Conservation (phyloP, 2,329 filamentous ascomycete species). For the Alternaria solani region DNA sequence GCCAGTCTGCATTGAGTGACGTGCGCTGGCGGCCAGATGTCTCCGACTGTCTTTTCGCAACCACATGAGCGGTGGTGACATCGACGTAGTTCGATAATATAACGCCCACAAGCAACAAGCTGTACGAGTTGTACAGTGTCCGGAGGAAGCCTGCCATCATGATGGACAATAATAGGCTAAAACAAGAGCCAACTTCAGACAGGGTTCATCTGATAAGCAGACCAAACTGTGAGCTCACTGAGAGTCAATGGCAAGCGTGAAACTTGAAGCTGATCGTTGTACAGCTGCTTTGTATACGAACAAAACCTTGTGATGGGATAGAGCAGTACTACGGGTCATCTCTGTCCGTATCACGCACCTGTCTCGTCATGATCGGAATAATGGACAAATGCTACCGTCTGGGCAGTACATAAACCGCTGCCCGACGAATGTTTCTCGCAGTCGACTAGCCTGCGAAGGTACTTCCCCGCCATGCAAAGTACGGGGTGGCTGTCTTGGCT, state of each 20-base stretch:
- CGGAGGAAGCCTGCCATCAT: constrained; percentile 7
- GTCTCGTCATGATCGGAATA: constrained; percentile 16
- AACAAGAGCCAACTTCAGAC: background rate
- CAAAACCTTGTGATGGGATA: background rate
- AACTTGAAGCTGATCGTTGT: background rate
- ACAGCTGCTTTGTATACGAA: constrained; percentile 10
- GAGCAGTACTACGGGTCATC: constrained; percentile 6
- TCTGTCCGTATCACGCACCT: constrained; percentile 10
- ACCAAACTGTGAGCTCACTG: background rate
- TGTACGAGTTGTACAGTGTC: constrained; percentile 13
- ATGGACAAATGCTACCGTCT: constrained; percentile 13
- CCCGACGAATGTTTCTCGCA: background rate
- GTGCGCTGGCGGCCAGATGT: constrained; percentile 35
- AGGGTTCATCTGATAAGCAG: constrained; percentile 16
- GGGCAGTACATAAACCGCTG: constrained; percentile 16
- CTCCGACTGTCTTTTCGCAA: constrained; percentile 7
- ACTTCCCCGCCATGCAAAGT: constrained; percentile 26
- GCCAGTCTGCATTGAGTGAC: constrained; percentile 52
- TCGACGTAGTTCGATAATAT: constrained; percentile 16
- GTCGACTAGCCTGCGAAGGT: constrained; percentile 9
- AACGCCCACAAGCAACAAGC: constrained; percentile 19
- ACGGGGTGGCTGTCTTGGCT: constrained; percentile 35
- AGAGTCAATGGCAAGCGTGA: constrained; percentile 2
- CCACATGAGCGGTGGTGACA: constrained; percentile 13
- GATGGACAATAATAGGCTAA: background rate